These are phyloP conservation scores for Dictyostelium brefeldianum DNA, from an alignment of 78 protist species.

Conservation along the genomic window DNA sequence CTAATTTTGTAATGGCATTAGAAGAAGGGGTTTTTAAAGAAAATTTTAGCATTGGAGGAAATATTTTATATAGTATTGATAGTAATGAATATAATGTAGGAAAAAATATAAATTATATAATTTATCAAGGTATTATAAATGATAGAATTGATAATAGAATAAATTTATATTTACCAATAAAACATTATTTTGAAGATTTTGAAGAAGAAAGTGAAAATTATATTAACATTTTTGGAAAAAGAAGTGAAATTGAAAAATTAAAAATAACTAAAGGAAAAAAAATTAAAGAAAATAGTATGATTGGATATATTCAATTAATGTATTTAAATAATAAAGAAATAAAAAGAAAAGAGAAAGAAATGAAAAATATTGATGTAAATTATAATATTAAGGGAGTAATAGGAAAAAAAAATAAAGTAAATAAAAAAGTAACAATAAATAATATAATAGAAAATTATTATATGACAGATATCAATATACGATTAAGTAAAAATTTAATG, in stretches of 20 bases:
- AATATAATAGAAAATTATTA: conserved; percentile 18
- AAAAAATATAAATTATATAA: neutral
- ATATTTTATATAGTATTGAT: conserved; percentile 11
- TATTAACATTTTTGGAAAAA: neutral
- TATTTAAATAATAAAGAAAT: conserved; percentile 35
- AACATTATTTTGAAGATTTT: conserved; percentile 36
- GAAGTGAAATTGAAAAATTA: conserved; percentile 13
- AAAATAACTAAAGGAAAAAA: conserved; percentile 9
- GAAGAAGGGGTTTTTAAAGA: neutral
- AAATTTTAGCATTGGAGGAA: neutral
- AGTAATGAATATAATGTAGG: neutral
- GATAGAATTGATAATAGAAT: neutral
- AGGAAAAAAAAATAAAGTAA: neutral
- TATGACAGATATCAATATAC: conserved; percentile 1
- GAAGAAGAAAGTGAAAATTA: neutral
- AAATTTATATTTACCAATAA: conserved; percentile 15
- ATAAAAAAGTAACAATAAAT: conserved; percentile 20
- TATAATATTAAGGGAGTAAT: neutral
- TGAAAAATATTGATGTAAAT: neutral
- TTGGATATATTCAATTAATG: conserved; percentile 11
- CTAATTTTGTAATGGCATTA: neutral
- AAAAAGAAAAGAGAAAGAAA: neutral
- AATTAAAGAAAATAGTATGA: conserved; percentile 10
- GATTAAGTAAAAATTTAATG: conserved; percentile 41
- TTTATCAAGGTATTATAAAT: conserved; percentile 18